A percentile compares a stretch with the other conserved stretches of the same genome.
phyloP scores from a whole-genome alignment of 1,284 basidiomycete species.

The Acaromyces ingoldii region DNA sequence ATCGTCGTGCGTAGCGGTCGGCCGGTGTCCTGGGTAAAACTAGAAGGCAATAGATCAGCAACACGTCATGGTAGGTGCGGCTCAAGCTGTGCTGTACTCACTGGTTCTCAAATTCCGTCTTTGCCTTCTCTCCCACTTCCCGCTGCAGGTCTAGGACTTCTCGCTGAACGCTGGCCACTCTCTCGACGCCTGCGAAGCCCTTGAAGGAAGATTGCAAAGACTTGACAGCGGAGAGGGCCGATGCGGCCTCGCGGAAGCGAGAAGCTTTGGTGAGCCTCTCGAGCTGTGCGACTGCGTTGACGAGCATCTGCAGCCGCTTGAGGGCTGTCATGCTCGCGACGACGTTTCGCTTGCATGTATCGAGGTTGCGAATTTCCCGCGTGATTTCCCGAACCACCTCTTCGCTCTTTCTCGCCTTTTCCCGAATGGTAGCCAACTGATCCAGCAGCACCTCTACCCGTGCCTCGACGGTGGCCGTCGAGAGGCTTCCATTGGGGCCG shows the following conservation, averaged over 20 bases:
- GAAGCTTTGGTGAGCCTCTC: conserved; percentile 35
- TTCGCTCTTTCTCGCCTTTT: conserved; percentile 71
- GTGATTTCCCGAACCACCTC: conserved; percentile 92
- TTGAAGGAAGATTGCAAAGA: conserved; percentile 44
- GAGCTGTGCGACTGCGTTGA: conserved; percentile 38
- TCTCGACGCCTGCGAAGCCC: conserved; percentile 31
- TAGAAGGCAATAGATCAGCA: neutral
- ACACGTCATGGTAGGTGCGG: neutral
- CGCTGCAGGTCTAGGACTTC: conserved; percentile 34
- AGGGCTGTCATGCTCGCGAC: conserved; percentile 76
- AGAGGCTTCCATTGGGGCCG: neutral
- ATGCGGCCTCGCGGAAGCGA: conserved; percentile 42
- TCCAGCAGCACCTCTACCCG: conserved; percentile 71
- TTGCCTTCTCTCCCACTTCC: conserved; percentile 26
- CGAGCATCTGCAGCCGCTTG: conserved; percentile 84
- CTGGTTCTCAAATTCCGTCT: conserved; percentile 41
- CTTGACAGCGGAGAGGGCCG: conserved; percentile 40
- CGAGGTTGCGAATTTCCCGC: conserved; percentile 89
- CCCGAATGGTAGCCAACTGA: conserved; percentile 87
- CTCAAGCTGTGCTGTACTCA: conserved; percentile 6
- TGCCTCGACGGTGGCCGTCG: conserved; percentile 55
- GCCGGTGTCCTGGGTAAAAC: conserved; percentile 32
- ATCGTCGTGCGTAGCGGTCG: conserved; percentile 26
- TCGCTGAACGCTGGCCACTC: conserved; percentile 34
- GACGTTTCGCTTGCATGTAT: conserved; percentile 85